phyloP scores from a whole-genome alignment of 441 rosid species.

The Pelargonium australe region DNA sequence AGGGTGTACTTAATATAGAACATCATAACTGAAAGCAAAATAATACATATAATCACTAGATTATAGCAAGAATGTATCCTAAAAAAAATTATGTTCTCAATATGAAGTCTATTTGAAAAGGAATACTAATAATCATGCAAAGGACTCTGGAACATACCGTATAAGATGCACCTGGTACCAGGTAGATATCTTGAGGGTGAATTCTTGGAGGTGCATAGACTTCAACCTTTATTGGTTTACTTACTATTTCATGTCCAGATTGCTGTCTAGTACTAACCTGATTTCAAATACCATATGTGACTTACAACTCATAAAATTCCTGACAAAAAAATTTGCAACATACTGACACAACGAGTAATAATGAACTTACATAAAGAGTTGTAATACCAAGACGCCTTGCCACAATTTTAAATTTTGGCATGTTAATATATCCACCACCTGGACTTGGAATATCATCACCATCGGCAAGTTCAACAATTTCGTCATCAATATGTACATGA shows the following conservation, averaged over 20 bases:
- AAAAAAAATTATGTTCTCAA: constrained; percentile 1
- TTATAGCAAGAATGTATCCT: constrained; percentile 7
- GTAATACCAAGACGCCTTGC: constrained; percentile 79
- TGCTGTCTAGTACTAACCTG: constrained; percentile 82
- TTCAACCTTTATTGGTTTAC: constrained; percentile 77
- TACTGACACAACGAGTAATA: constrained; percentile 15
- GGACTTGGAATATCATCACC: constrained; percentile 33
- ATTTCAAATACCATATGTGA: constrained; percentile 25
- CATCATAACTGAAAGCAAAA: constrained; percentile 2
- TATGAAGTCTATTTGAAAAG: background rate
- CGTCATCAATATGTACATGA: constrained; percentile 65
- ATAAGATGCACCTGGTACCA: constrained; percentile 89
- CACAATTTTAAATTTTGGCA: constrained; percentile 48
- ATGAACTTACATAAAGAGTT: constrained; percentile 61
- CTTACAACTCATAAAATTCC: constrained; percentile 19
- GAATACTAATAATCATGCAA: constrained; percentile 10
- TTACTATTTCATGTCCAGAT: constrained; percentile 65
- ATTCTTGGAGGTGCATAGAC: constrained; percentile 74
- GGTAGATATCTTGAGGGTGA: constrained; percentile 65
- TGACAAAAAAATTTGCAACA: constrained; percentile 14
- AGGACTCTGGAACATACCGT: constrained; percentile 43
- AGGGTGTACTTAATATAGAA: background rate
- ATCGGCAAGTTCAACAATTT: constrained; percentile 50
- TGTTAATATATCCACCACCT: constrained; percentile 36
- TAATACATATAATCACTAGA: background rate